Base-by-base conservation (phyloP, 306 rosid genomes). In the Malus sieversii region DNA sequence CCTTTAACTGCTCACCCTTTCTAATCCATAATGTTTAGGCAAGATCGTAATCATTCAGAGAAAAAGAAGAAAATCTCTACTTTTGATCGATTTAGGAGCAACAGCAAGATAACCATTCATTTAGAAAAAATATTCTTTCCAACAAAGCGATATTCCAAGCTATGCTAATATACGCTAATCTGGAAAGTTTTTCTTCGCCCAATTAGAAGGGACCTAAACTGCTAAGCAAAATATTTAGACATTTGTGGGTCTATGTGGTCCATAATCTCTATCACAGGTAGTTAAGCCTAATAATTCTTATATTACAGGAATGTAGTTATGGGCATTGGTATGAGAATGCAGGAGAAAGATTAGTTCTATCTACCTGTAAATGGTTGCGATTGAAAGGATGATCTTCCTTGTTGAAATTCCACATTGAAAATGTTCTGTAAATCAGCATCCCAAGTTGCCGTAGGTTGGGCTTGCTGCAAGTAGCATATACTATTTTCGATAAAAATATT, bases 281-380 rank as follows among this genome's bases (percentile, higher is more conserved):
- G 71, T 30, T 35, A 84, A 78, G 62, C 70, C 68, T 79, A 61
- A 81, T 38, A 19, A 9, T 58, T 55, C 66, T 57, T 82, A 73
- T 62, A 33, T 12, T 25, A 73, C 69, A 38, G 44, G 72, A 60
- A 82, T 80, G 76, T 74, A 79, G 72, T 70, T 77, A 25, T 59
- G 40, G 70, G 75, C 16, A 82, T n/a, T 77, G 53, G 76, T 55
- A 72, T 40, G 29, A 20, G 33, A 38, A 81, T 68, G 80, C 79
- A 79, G 59, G 70, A 58, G 73, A 77, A 64, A 60, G 63, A 14
- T 68, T 68, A 22, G 70, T 60, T 81, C 55, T 82, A 73, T 68
- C 53, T 82, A 91, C 92, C 97, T 86, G 91, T 70, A 79, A 87
- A 88, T 85, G 85, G 91, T 42, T 86, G 95, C 74, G 92, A 77